These are phyloP conservation scores for Taphrina communis DNA, from an alignment of 1,139 yeast species.

Conservation along the genomic window DNA sequence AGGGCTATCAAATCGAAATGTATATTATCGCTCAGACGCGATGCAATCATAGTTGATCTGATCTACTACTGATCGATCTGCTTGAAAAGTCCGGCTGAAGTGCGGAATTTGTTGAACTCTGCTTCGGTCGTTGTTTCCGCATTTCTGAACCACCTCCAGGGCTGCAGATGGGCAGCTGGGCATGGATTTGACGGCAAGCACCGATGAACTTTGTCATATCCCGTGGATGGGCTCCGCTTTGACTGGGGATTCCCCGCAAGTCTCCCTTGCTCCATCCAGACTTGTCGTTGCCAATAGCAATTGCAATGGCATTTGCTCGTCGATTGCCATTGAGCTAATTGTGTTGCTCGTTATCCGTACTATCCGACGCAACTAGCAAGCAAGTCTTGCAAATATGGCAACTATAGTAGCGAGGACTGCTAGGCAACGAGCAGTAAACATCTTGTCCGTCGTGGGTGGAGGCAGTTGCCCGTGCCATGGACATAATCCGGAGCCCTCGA, in stretches of 20 bases:
- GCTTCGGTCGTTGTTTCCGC: too few species aligned
- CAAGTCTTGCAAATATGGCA: constrained; percentile 22
- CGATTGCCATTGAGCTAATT: too few species aligned
- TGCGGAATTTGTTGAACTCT: neutral
- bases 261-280: neutral
- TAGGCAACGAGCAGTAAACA: constrained; percentile 32
- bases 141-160: too few species aligned
- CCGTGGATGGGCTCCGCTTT: constrained; percentile 13
- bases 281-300: too few species aligned
- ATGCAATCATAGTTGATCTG: neutral
- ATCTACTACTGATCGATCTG: constrained; percentile 1
- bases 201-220: neutral
- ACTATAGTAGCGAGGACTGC: constrained; percentile 37
- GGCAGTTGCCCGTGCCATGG: constrained; percentile 40
- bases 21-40: neutral
- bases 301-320: neutral
- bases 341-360: neutral
- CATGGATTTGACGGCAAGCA: neutral
- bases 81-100: neutral
- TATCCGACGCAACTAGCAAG: neutral
- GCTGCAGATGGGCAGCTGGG: too few species aligned
- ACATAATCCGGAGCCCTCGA: constrained; percentile 28
- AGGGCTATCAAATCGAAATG: too few species aligned
- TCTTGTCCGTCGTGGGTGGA: constrained; percentile 36
- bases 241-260: constrained; percentile 14